Evolutionary conservation across 2,329 filamentous ascomycete genomes (phyloP), one percentile per base, ranked within the genome.

Genomic region (Trichophyton schoenleinii): DNA sequence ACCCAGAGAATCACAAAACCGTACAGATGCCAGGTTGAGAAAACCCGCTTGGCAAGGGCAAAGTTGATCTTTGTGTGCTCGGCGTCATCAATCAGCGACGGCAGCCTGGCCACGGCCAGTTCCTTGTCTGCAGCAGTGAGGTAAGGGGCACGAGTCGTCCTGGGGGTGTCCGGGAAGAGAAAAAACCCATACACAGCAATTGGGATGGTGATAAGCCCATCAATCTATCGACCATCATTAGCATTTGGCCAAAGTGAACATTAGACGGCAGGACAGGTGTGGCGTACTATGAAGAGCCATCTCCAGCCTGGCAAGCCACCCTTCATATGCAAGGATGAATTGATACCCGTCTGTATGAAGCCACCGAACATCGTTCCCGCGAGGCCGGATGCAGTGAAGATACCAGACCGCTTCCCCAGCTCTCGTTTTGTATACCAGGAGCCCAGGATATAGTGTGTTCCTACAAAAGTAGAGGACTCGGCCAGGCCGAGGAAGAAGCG

Each of bases 1-100:
- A 87, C 80, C 72, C 71, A 74, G 5, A 74, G 66, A 42, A 73
- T 67, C 31, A 72, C 70, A 52, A 74, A 74, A 3, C 67, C 70
- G 64, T 72, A 74, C 68, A 70, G 73, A 61, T 73, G 71, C 71
- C 71, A 74, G 9, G 68, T 68, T 22, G 63, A 65, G 61, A 74
- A 70, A 58, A 73, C 60, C n/a, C 66, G 66, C 48, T 70, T 72
- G 38, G 67, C 63, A 48, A 73, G 72, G 46, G 61, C 22, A 59
- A 63, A 48, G 63, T 65, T 60, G 59, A 65, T 5, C 64, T 57
- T 31, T 63, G 68, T 67, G 13, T 65, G 67, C n/a, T 68, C 65
- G 6, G 64, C 52, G 41, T 65, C 63, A 15, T 64, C 64, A 31
- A 65, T 64, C 2, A 72, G 70, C 1, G 73, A 66, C 15, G 72